A percentile compares a stretch with the other conserved stretches of the same genome.
Evolutionary conservation across 208 protist genomes (phyloP).

Genomic region (Wallacemonas rigidus): DNA sequence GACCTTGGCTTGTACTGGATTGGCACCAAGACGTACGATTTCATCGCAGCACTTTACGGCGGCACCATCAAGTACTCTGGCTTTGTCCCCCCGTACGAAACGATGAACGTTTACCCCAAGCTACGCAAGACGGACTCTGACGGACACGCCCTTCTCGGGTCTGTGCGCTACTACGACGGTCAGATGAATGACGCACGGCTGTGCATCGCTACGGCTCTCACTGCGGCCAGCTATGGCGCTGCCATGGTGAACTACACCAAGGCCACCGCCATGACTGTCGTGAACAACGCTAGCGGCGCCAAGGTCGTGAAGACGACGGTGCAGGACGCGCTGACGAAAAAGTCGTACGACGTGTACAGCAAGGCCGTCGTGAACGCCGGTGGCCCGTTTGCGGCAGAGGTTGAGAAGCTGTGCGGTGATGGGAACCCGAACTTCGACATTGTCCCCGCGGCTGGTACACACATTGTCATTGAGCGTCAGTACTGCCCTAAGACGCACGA

Average conservation of each 20-base stretch:
- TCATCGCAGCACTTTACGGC: slow-evolving; percentile 76
- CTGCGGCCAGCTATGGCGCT: slow-evolving; percentile 90
- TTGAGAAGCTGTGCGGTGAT: slow-evolving; percentile 82
- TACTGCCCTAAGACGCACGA: slow-evolving; percentile 75
- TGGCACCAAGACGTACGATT: slow-evolving; percentile 90
- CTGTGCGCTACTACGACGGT: slow-evolving; percentile 95
- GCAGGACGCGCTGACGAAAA: slow-evolving; percentile 71
- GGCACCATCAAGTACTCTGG: slow-evolving; percentile 84
- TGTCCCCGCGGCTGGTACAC: slow-evolving; percentile 79
- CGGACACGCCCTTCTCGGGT: slow-evolving; percentile 78
- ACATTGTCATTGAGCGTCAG: slow-evolving; percentile 82
- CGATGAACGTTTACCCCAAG: slow-evolving; percentile 77
- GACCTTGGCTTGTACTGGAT: slow-evolving; percentile 86
- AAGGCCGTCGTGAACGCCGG: slow-evolving; percentile 91
- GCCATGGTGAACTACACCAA: slow-evolving; percentile 94
- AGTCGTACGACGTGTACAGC: slow-evolving; percentile 76
- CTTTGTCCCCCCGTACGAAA: slow-evolving; percentile 79
- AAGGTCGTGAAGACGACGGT: slow-evolving; percentile 77
- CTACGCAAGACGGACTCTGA: slow-evolving; percentile 56
- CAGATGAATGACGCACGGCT: slow-evolving; percentile 97
- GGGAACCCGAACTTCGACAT: slow-evolving; percentile 48
- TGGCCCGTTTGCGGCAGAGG: slow-evolving; percentile 81
- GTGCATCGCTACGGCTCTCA: slow-evolving; percentile 92
- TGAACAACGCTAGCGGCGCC: slow-evolving; percentile 47
- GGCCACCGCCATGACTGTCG: slow-evolving; percentile 61